Evolutionary conservation across 2,329 filamentous ascomycete species (phyloP).

Genomic region (Coniochaeta prunicola): DNA sequence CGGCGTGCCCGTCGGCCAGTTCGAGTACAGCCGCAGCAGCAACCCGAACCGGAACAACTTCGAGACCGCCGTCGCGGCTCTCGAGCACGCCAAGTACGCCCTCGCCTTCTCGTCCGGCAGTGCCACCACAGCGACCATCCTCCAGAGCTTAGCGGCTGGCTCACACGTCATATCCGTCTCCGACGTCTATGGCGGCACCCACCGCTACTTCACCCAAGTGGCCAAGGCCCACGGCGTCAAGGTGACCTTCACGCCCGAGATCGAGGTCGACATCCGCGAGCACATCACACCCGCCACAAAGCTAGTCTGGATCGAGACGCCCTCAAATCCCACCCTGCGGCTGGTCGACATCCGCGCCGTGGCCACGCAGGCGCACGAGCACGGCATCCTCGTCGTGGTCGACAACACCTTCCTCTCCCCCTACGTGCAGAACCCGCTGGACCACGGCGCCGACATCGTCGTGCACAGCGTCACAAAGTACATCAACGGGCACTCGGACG

Average conservation of each 20-base stretch:
- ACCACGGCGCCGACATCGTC: conserved; percentile 93
- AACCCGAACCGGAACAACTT: conserved; percentile 97
- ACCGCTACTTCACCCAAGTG: conserved; percentile 98
- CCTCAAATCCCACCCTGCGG: conserved; percentile 88
- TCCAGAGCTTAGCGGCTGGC: conserved; percentile 84
- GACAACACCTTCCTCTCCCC: conserved; percentile 98
- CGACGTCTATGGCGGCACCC: conserved; percentile 96
- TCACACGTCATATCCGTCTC: conserved; percentile 95
- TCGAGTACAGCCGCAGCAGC: conserved; percentile 88
- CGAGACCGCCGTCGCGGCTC: conserved; percentile 80
- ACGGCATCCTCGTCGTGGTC: conserved; percentile 91
- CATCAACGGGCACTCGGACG: conserved; percentile 95
- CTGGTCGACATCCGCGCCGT: conserved; percentile 90
- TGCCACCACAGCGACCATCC: conserved; percentile 84
- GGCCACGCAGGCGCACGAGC: conserved; percentile 72
- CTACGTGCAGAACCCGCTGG: conserved; percentile 92
- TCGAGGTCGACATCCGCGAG: conserved; percentile 78
- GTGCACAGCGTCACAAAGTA: conserved; percentile 98
- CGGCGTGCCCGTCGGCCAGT: conserved; percentile 77
- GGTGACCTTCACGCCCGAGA: conserved; percentile 89
- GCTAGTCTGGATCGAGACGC: conserved; percentile 94
- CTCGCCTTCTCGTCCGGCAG: conserved; percentile 93
- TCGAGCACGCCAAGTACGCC: conserved; percentile 88
- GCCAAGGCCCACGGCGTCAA: conserved; percentile 88
- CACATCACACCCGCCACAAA: conserved; percentile 87